Base-by-base conservation (phyloP, 805 yeast species). In the Suhomyces prunicola region DNA sequence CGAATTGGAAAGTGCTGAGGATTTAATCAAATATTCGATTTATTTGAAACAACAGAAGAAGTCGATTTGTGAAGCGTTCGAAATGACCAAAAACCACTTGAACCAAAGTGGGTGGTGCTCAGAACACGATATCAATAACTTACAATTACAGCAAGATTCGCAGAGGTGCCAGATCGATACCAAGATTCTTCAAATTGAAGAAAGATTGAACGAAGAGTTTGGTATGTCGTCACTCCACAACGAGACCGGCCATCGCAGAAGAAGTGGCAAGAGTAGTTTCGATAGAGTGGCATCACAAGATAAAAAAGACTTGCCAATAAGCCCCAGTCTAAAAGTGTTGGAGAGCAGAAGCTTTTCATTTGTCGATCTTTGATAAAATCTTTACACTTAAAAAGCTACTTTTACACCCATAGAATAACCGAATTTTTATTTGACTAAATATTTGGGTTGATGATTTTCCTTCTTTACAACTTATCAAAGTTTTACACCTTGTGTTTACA, bases 91-190 rank as follows among this genome's bases (percentile, higher is more conserved):
- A 49, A 57, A 60, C 42, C 65, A 71, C 48, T 65, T 75, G 50
- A 51, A 54, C 27, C 65, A 63, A 45, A 67, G 72, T 33, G 79
- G 79, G 2, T 75, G 79, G 79, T 74, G 78, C 56, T 72, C 77
- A 2, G 61, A 56, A 44, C 70, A 72, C 54, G 79, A 75, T 60
- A 64, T 74, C 57, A 67, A 72, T 53, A 74, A 72, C 60, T 60
- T 74, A 47, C 67, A 65, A 50, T 60, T 73, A 24, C 78, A 75
- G 57, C 68, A 69, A 52, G 76, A 70, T 52, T 55, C 69, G n/a
- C 67, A 71, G 44, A 53, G 69, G 49, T 62, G 69, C 50, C 76
- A 73, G 60, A 67, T 74, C 46, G 76, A 74, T 57, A 63, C 73
- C 17, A 72, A 69, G 52, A 60, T 74, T 39, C 51, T 66, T 22